A percentile compares a stretch with the other conserved stretches of the same genome.
These are phyloP conservation scores for Hypoxylon sp. DNA, from an alignment of 2,329 filamentous ascomycete species.

Conservation along the genomic window DNA sequence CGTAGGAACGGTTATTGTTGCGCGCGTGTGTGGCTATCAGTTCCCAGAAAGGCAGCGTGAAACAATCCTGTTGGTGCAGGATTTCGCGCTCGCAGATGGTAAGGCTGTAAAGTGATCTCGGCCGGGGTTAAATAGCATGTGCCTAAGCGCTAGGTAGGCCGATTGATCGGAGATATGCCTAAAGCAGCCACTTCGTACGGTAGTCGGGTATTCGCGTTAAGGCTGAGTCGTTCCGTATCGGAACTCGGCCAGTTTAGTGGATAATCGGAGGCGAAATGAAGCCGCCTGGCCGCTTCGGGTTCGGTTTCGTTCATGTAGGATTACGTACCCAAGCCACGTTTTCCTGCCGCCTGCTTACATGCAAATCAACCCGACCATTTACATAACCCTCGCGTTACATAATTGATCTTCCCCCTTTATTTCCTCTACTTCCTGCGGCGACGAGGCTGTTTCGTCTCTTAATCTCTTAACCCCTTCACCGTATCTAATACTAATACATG, in stretches of 20 bases:
- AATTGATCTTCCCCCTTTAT: constrained; percentile 3
- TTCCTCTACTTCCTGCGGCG: neutral
- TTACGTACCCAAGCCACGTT: neutral
- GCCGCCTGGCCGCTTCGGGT: neutral
- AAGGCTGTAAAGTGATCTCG: too few species aligned
- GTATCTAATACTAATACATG: neutral
- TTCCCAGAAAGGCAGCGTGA: too few species aligned
- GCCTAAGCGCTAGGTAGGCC: too few species aligned
- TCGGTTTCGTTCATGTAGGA: neutral
- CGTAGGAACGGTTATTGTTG: too few species aligned
- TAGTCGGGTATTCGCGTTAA: constrained; percentile 2
- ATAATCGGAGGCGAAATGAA: constrained; percentile 9
- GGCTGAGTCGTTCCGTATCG: constrained; percentile 10
- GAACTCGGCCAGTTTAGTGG: constrained; percentile 9
- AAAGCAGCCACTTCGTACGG: too few species aligned
- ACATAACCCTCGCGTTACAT: constrained; percentile 1
- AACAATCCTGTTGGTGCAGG: neutral
- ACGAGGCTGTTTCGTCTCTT: neutral
- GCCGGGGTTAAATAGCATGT: too few species aligned
- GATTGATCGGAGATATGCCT: too few species aligned
- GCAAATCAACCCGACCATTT: neutral
- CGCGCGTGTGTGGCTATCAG: too few species aligned
- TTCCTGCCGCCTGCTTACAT: too few species aligned
- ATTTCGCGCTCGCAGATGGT: too few species aligned
- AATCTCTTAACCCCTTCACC: neutral